Evolutionary conservation across 768 basidiomycete species (phyloP), one percentile per base, ranked within the genome.

Genomic region (Suillus discolor): DNA sequence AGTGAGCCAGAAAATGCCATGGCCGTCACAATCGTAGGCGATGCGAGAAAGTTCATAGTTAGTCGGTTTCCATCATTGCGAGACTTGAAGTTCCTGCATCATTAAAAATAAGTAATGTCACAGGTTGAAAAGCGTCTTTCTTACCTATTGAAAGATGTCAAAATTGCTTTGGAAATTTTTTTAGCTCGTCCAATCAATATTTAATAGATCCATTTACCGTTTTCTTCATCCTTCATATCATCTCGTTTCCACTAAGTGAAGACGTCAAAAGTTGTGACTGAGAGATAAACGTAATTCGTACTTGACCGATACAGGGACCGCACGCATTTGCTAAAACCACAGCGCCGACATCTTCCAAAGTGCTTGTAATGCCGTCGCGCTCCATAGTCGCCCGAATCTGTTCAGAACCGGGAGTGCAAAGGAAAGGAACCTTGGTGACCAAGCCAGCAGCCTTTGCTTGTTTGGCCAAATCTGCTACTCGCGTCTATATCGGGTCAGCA

Each of bases 21-120:
- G 1, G 97, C 97, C 25, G 97, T 99, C 23, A 99, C 97, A 65
- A 97, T 84, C 41, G 96, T 97, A 1, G 97, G 97, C 5, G 96
- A 98, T 9, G 97, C 95, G 65, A 99, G 85, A 82, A 99, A 99
- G 79, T 99, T 99, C 94, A 97, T 94, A 18, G 96, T 99, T 63
- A 89, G 82, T 45, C 85, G 83, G 76, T 99, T 99, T 28, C 96
- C 97, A 73, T 99, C 97, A 75, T 99, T 99, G 70, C 97, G 87
- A 3, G 96, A 95, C 80, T 94, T 96, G 85, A 92, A 92, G 77
- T 92, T 92, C 53, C 86, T 85, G 66, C 31, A 63, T 36, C 45
- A 61, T 47, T 25, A 28, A 63, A 57, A 42, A 60, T 71, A 57
- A 62, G 55, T 8, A 57, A 47, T 4, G 31, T 45, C 28, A 38